Evolutionary conservation across 2,329 filamentous ascomycete genomes (phyloP), one percentile per base, ranked within the genome.

Genomic region (Hypoxylon sp.): DNA sequence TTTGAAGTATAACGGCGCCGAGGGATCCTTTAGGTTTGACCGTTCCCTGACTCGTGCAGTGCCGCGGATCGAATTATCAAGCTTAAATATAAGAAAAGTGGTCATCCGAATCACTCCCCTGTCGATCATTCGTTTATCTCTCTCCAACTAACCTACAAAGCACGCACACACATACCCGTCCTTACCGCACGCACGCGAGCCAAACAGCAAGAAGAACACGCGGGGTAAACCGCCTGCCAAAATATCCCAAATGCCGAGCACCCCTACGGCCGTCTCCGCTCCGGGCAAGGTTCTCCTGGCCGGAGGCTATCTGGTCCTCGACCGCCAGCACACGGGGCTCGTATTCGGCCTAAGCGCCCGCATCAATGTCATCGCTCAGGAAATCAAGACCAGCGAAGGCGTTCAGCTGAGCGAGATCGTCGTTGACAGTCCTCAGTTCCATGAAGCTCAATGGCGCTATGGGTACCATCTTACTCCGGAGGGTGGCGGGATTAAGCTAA

Each of bases 241-340:
- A 6, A n/a, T n/a, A n/a, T 38, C 12, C 11, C 37, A 57, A 59
- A 67, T 67, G 63, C 60, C 64, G 61, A 55, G 41, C 41, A 55
- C 56, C 27, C 48, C 75, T 37, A 73, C 67, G 16, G 87, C 86
- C 67, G 83, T 96, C 60, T 97, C 94, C 57, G 93, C 94, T 15
- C 94, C 94, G 12, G 94, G 94, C 63, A 99, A 99, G 77, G 94
- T 99, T 54, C 83, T 99, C 59, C 82, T 97, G 44, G 91, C 93
- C 3, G 94, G 94, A 58, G 94, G 94, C 55, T 99, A 97, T 73
- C 85, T 97, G 34, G 93, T 97, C 15, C 86, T 99, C 34, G 93
- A 97, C 75, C 85, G 90, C 55, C 78, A 82, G 55, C 91, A 97
- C 73, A 94, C 89, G 2, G 93, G 87, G 19, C 74, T 90, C 45